phyloP scores from a whole-genome alignment of 2,329 filamentous ascomycete species.

The Hypoxylon sp. region DNA sequence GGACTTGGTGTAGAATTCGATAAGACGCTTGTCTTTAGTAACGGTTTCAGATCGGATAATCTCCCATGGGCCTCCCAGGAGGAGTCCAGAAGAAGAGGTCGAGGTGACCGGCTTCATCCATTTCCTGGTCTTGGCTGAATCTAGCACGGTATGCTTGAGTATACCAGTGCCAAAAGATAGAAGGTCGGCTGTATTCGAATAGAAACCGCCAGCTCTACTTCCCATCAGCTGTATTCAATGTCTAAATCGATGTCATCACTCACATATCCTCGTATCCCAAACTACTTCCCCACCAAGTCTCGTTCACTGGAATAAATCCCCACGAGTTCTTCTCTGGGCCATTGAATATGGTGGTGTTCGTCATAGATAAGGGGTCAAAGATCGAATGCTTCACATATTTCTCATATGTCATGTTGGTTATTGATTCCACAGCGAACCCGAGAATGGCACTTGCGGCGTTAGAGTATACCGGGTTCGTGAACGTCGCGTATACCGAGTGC shows the following conservation, averaged over 20 bases:
- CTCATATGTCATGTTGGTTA: constrained; percentile 48
- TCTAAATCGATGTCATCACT: constrained; percentile 14
- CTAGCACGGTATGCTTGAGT: constrained; percentile 48
- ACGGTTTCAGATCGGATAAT: constrained; percentile 54
- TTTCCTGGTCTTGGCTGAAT: constrained; percentile 46
- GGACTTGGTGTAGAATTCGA: constrained; percentile 56
- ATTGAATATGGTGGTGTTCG: constrained; percentile 49
- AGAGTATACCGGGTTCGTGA: constrained; percentile 51
- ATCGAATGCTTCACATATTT: constrained; percentile 47
- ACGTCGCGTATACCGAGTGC: constrained; percentile 50
- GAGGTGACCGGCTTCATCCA: constrained; percentile 53
- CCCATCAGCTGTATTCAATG: constrained; percentile 12
- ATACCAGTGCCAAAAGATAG: constrained; percentile 50
- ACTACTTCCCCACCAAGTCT: constrained; percentile 47
- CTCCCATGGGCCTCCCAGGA: constrained; percentile 57
- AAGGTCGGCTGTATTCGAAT: constrained; percentile 53
- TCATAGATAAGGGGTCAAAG: constrained; percentile 47
- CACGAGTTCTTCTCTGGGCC: constrained; percentile 43
- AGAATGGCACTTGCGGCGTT: constrained; percentile 50
- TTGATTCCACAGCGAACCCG: constrained; percentile 48
- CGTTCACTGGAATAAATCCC: constrained; percentile 50
- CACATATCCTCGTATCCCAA: constrained; percentile 52
- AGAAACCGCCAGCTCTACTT: constrained; percentile 49
- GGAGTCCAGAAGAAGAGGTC: constrained; percentile 50
- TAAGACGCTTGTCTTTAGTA: constrained; percentile 51